phyloP scores from a whole-genome alignment of 139 green algal species.

The Pedinophyceae sp. region DNA sequence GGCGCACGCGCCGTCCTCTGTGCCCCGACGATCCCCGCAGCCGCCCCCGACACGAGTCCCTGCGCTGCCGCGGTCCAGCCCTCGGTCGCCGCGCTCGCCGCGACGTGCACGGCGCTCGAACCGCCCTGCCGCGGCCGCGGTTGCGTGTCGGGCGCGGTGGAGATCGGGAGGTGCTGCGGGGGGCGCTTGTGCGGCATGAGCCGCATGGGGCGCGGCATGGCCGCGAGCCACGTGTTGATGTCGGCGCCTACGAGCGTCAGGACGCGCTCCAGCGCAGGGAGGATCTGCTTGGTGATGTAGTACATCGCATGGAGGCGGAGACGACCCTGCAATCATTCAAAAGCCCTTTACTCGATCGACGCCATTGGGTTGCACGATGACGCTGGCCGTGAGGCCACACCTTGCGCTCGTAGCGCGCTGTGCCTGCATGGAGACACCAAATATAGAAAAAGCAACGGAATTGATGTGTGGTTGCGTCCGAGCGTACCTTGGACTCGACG shows the following conservation, averaged over 20 bases:
- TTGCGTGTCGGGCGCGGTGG: constrained; percentile 4
- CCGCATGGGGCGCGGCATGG: constrained; percentile 48
- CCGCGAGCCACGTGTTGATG: constrained; percentile 22
- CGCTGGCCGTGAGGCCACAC: neutral
- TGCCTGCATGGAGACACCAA: neutral
- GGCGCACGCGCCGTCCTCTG: constrained; percentile 2
- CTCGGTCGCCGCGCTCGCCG: constrained; percentile 2
- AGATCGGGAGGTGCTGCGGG: constrained; percentile 15
- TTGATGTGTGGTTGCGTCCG: neutral
- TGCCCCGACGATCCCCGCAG: neutral
- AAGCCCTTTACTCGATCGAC: no score
- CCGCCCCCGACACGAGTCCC: neutral
- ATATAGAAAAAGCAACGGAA: neutral
- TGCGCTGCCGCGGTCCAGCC: neutral
- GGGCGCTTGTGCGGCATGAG: constrained; percentile 70
- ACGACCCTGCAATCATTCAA: no score
- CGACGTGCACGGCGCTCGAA: constrained; percentile 1
- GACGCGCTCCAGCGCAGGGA: constrained; percentile 73
- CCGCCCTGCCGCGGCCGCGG: neutral
- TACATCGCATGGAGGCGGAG: constrained; percentile 72
- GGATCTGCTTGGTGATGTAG: constrained; percentile 91
- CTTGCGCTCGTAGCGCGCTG: neutral
- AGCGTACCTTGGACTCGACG: constrained; percentile 45
- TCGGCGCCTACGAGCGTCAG: constrained; percentile 77
- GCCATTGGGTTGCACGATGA: neutral